Conservation (phyloP, 495 filamentous ascomycete species). For the Hypoxylon cercidicola region DNA sequence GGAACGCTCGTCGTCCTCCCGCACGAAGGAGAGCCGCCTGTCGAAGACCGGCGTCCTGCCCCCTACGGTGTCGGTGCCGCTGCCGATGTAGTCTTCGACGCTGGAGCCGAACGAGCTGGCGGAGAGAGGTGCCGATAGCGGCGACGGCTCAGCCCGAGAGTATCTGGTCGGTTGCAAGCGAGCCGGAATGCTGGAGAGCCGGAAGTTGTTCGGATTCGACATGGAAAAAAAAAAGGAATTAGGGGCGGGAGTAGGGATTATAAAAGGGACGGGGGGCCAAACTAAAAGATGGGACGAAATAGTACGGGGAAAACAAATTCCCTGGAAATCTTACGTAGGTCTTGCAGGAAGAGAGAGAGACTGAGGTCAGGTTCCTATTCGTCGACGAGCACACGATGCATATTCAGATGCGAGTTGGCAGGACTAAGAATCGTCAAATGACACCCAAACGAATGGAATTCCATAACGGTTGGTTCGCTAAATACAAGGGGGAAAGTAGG, state of each 20-base stretch:
- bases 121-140: constrained; percentile 18
- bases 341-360: constrained; percentile 28
- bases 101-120: constrained; percentile 42
- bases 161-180: constrained; percentile 36
- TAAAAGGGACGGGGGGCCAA: background rate
- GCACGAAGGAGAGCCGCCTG: constrained; percentile 32
- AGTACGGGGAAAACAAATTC: background rate
- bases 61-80: constrained; percentile 42
- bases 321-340: constrained; percentile 11
- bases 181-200: constrained; percentile 39
- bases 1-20: constrained; percentile 37
- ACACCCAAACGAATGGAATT: constrained; percentile 18
- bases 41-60: constrained; percentile 35
- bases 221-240: constrained; percentile 7
- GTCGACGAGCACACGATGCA: constrained; percentile 21
- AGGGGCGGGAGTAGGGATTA: background rate
- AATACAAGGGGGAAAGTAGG: background rate
- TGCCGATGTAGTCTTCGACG: constrained; percentile 41
- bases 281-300: constrained; percentile 1
- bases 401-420: constrained; percentile 23
- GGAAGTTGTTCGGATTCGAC: constrained; percentile 32
- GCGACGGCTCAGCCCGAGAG: constrained; percentile 36
- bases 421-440: constrained; percentile 33
- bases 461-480: constrained; percentile 18
- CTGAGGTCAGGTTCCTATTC: constrained; percentile 31